phyloP scores from a whole-genome alignment of 495 filamentous ascomycete genomes.

The Aspergillus nanangensis region DNA sequence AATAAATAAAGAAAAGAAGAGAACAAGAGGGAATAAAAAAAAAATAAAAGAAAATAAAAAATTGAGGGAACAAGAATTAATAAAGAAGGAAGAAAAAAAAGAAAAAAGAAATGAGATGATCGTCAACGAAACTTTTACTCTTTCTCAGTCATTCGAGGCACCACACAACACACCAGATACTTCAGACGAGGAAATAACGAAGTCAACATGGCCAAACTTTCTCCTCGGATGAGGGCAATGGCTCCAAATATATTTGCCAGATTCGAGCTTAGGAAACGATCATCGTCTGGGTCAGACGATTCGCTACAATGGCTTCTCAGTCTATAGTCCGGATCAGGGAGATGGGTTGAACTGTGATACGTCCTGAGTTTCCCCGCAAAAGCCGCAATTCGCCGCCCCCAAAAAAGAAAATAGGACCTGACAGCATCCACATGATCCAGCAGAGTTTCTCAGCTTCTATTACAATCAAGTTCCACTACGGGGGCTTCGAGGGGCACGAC shows the following conservation, averaged over 20 bases:
- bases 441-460: constrained; percentile 18
- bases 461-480: constrained; percentile 20
- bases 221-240: too few relatives aligned
- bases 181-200: constrained; percentile 8
- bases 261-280: constrained; percentile 19
- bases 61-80: constrained; percentile 5
- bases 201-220: constrained; percentile 16
- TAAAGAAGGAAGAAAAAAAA: constrained; percentile 5
- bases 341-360: constrained; percentile 22
- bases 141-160: constrained; percentile 8
- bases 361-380: constrained; percentile 23
- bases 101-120: constrained; percentile 11
- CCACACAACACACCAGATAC: constrained; percentile 8
- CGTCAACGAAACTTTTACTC: constrained; percentile 14
- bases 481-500: too few relatives aligned
- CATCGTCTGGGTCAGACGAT: constrained; percentile 25
- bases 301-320: constrained; percentile 14
- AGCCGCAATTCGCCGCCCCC: constrained; percentile 28
- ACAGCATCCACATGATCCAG: constrained; percentile 29
- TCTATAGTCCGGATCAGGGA: constrained; percentile 20
- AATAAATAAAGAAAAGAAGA: background rate
- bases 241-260: too few relatives aligned
- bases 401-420: constrained; percentile 24
- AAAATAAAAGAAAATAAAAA: constrained; percentile 5
- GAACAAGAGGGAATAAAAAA: constrained; percentile 4